Conservation (phyloP, 2,329 filamentous ascomycete genomes). For the Pestalotiopsis sp. region DNA sequence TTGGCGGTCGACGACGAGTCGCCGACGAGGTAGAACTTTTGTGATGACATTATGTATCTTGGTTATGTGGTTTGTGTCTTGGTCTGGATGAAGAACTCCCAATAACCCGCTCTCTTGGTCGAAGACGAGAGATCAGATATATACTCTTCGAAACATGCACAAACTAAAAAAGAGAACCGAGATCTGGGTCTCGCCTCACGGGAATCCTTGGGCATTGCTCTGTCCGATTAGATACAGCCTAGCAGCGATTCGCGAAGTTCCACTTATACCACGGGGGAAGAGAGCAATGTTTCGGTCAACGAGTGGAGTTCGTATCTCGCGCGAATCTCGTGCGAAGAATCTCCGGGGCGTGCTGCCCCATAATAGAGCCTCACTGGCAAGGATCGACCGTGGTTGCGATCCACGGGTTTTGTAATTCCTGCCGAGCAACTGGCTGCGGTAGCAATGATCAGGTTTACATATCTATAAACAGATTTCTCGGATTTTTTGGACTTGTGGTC, state of each 20-base stretch:
- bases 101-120: background rate
- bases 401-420: background rate
- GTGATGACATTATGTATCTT: slow-evolving; percentile 2
- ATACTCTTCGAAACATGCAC: background rate
- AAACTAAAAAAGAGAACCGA: background rate
- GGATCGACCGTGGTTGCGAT: background rate
- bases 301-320: background rate
- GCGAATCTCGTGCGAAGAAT: background rate
- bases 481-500: background rate
- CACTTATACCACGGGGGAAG: background rate
- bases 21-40: slow-evolving; percentile 10
- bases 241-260: slow-evolving; percentile 4
- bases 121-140: background rate
- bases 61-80: background rate
- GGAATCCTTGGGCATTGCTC: background rate
- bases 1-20: background rate
- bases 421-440: background rate
- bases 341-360: background rate
- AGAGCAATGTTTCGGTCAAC: slow-evolving; percentile 1
- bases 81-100: background rate
- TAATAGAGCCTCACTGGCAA: background rate
- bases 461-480: slow-evolving; percentile 6
- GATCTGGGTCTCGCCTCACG: background rate
- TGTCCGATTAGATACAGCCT: slow-evolving; percentile 8
- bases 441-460: background rate